These are phyloP conservation scores for Xylariaceae sp. DNA, from an alignment of 2,329 filamentous ascomycete genomes.

Conservation along the genomic window DNA sequence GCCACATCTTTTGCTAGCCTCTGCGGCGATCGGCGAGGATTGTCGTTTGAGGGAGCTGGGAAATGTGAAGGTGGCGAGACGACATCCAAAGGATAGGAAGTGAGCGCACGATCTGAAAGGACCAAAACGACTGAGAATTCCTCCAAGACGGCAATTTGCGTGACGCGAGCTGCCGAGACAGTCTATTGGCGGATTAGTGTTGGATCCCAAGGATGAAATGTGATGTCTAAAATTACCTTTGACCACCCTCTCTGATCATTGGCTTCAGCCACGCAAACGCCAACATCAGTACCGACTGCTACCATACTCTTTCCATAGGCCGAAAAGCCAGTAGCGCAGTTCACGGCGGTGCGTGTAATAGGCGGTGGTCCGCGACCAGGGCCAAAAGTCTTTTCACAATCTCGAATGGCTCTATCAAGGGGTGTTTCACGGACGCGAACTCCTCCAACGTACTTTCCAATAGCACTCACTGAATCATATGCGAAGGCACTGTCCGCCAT, in stretches of 20 bases:
- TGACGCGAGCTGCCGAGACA: slow-evolving; percentile 72
- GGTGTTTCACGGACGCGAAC: slow-evolving; percentile 88
- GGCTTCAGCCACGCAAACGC: slow-evolving; percentile 84
- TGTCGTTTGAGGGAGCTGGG: slow-evolving; percentile 63
- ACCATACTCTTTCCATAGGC: slow-evolving; percentile 82
- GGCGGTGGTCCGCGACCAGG: slow-evolving; percentile 65
- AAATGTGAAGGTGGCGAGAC: slow-evolving; percentile 63
- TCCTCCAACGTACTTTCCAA: slow-evolving; percentile 54
- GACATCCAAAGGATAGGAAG: slow-evolving; percentile 90
- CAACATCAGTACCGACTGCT: slow-evolving; percentile 91
- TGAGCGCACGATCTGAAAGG: slow-evolving; percentile 84
- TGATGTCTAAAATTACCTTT: slow-evolving; percentile 57
- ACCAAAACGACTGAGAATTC: slow-evolving; percentile 92
- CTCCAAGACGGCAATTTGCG: slow-evolving; percentile 90
- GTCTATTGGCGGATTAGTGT: slow-evolving; percentile 47
- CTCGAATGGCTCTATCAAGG: slow-evolving; percentile 82
- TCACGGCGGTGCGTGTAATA: slow-evolving; percentile 80
- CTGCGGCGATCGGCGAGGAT: slow-evolving; percentile 79
- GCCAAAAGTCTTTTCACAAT: slow-evolving; percentile 77
- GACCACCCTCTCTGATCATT: slow-evolving; percentile 88
- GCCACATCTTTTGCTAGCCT: slow-evolving; percentile 89
- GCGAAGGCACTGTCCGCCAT: slow-evolving; percentile 90
- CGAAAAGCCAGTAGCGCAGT: slow-evolving; percentile 88
- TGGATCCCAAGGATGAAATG: neutral
- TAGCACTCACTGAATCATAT: slow-evolving; percentile 61